phyloP scores from a whole-genome alignment of 2,329 filamentous ascomycete species.

The Monilinia fructigena region DNA sequence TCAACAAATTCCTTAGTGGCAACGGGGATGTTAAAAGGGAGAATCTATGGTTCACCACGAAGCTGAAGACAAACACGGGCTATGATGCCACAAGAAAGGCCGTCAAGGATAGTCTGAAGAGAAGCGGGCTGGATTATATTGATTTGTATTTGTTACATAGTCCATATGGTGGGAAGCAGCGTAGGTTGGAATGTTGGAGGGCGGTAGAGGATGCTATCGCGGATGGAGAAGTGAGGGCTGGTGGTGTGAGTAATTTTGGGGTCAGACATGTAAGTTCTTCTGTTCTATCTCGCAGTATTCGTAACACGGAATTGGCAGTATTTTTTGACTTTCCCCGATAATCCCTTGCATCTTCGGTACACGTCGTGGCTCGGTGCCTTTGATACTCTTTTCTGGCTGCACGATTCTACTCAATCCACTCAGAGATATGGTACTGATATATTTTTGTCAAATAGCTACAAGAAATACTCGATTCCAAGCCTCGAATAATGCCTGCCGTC shows the following conservation, averaged over 20 bases:
- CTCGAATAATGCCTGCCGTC: conserved; percentile 63
- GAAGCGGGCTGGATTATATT: conserved; percentile 69
- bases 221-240: conserved; percentile 67
- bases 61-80: conserved; percentile 61
- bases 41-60: conserved; percentile 78
- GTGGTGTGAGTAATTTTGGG: conserved; percentile 77
- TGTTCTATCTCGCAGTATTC: not conserved
- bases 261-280: conserved; percentile 61
- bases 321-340: not conserved
- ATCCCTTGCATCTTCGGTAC: not conserved
- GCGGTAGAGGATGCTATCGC: conserved; percentile 74
- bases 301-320: not conserved
- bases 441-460: conserved; percentile 28
- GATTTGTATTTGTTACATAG: conserved; percentile 79
- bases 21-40: conserved; percentile 58
- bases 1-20: conserved; percentile 54
- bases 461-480: conserved; percentile 38
- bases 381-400: not conserved
- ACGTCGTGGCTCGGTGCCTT: too few relatives aligned
- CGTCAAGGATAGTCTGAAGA: conserved; percentile 63
- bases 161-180: conserved; percentile 70
- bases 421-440: not conserved
- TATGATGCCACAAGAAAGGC: conserved; percentile 68
- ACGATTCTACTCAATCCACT: not conserved
- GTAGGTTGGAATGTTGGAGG: conserved; percentile 69